Evolutionary conservation across 768 basidiomycete genomes (phyloP).

Genomic region (Gymnopilus dilepis): DNA sequence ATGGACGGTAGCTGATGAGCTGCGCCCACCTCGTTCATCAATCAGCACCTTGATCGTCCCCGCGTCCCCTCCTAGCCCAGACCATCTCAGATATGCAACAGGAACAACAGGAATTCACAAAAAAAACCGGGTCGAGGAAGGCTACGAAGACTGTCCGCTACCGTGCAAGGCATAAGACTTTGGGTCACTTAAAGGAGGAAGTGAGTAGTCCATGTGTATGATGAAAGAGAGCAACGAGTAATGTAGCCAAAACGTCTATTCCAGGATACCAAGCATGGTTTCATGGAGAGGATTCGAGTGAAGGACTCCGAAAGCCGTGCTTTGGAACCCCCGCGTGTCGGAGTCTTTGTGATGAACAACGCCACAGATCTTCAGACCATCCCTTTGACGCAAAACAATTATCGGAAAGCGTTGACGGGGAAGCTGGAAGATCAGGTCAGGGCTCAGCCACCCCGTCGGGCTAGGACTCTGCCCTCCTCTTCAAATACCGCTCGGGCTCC

Average conservation of each 20-base stretch:
- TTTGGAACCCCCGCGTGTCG: constrained; percentile 3
- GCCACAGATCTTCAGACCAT: constrained; percentile 6
- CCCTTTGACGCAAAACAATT: constrained; percentile 1
- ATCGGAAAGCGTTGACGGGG: constrained; percentile 2
- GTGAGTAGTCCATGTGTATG: neutral
- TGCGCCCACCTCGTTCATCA: neutral
- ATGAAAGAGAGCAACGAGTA: neutral
- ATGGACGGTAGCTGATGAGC: no score
- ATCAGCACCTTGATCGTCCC: no score
- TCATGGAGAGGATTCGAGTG: constrained; percentile 13
- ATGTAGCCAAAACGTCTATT: neutral
- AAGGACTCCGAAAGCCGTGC: neutral
- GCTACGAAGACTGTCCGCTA: constrained; percentile 7
- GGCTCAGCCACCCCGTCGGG: neutral
- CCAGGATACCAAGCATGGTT: constrained; percentile 16
- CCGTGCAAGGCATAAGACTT: constrained; percentile 7
- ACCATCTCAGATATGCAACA: neutral
- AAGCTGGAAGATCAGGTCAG: neutral
- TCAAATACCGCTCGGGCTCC: neutral
- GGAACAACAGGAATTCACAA: neutral
- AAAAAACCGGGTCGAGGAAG: neutral
- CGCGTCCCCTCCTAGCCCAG: neutral
- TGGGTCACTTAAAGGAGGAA: constrained; percentile 1
- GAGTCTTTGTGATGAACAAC: constrained; percentile 3
- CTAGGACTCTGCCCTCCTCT: neutral